Percentiles rank a stretch among this genome's conserved stretches.
Conservation (phyloP, 2,329 filamentous ascomycete genomes). For the Colletotrichum brevisporum region DNA sequence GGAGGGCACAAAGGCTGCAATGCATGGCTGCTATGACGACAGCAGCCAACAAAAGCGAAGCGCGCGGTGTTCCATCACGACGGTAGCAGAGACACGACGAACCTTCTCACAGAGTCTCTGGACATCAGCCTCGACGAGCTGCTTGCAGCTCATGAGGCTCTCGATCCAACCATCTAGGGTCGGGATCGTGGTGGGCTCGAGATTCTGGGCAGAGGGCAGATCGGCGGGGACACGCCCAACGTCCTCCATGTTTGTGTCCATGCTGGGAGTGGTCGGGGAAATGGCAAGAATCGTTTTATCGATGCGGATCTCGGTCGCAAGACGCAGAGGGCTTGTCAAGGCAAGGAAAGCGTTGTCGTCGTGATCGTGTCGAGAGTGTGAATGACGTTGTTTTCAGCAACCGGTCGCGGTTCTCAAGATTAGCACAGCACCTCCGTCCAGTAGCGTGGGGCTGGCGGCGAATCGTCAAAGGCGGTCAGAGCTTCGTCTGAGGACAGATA, state of each 20-base stretch:
- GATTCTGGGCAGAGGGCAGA: constrained; percentile 75
- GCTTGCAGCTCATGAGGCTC: constrained; percentile 98
- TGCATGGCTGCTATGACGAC: constrained; percentile 19
- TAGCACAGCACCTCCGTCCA: constrained; percentile 39
- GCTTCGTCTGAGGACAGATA: constrained; percentile 37
- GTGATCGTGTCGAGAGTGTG: constrained; percentile 30
- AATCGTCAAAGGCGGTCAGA: constrained; percentile 41
- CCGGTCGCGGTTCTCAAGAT: constrained; percentile 37
- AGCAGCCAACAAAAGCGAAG: constrained; percentile 20
- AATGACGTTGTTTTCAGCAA: constrained; percentile 40
- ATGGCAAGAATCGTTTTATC: constrained; percentile 6
- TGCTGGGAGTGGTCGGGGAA: constrained; percentile 53
- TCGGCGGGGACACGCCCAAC: constrained; percentile 88
- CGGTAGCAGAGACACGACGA: constrained; percentile 48
- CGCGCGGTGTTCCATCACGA: constrained; percentile 4
- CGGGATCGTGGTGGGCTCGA: constrained; percentile 89
- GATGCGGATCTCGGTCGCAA: constrained; percentile 34
- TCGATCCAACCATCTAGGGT: constrained; percentile 99
- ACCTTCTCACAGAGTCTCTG: constrained; percentile 99
- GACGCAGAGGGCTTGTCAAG: constrained; percentile 35
- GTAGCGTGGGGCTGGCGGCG: constrained; percentile 40
- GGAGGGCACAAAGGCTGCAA: constrained; percentile 25
- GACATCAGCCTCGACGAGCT: constrained; percentile 93
- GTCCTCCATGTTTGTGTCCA: constrained; percentile 99
- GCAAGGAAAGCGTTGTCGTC: constrained; percentile 35